These are phyloP conservation scores for Vanilla planifolia DNA, from an alignment of 106 monocot genomes.

Conservation along the genomic window DNA sequence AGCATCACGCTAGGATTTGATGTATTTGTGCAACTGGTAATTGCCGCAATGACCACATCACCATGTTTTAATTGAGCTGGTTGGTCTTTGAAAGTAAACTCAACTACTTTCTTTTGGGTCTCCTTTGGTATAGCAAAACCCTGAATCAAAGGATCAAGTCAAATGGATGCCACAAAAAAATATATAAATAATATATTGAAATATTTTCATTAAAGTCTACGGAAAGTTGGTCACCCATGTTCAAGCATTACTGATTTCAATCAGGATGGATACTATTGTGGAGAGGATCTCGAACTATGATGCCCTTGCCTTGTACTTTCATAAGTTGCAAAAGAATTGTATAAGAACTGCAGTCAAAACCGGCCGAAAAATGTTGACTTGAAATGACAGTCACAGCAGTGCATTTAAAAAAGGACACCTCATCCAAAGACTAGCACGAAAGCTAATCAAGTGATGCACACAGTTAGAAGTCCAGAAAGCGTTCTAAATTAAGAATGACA, in stretches of 20 bases:
- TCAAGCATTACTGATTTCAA: too few relatives aligned
- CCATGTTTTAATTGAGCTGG: slow-evolving; percentile 80
- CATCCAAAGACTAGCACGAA: not conserved
- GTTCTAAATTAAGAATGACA: too few relatives aligned
- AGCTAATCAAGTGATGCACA: not conserved
- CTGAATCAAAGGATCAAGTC: slow-evolving; percentile 23
- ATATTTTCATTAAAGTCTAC: not conserved
- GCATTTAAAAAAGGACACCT: too few relatives aligned
- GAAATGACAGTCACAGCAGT: too few relatives aligned
- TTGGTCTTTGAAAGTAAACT: slow-evolving; percentile 73
- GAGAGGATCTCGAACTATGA: too few relatives aligned
- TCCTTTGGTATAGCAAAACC: slow-evolving; percentile 94
- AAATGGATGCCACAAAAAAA: not conserved
- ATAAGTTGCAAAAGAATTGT: too few relatives aligned
- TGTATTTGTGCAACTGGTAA: slow-evolving; percentile 96
- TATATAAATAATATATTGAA: not conserved
- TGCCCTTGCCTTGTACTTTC: too few relatives aligned
- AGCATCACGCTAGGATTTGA: slow-evolving; percentile 99
- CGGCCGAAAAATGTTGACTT: too few relatives aligned
- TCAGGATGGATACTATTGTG: too few relatives aligned
- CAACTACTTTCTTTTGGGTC: slow-evolving; percentile 53
- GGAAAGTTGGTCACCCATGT: too few relatives aligned
- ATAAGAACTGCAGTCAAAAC: too few relatives aligned
- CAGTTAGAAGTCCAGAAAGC: too few relatives aligned
- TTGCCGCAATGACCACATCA: slow-evolving; percentile 94